Evolutionary conservation across 441 rosid species (phyloP).

Genomic region (Populus trichocarpa): DNA sequence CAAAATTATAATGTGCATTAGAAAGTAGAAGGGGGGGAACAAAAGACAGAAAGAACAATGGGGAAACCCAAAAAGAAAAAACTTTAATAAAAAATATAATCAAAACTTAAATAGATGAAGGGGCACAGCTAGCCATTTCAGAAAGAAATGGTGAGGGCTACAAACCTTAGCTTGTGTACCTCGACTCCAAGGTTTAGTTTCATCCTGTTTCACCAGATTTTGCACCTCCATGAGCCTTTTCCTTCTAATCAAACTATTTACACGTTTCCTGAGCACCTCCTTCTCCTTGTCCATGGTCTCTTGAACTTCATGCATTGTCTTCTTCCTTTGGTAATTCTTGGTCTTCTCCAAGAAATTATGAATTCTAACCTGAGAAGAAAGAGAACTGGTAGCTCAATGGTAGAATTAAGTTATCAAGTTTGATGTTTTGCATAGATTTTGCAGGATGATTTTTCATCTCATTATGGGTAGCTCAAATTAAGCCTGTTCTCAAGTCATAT

Average conservation of each 20-base stretch:
- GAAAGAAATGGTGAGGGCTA: neutral
- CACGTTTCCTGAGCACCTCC: conserved; percentile 60
- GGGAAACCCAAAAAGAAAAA: neutral
- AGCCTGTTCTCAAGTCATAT: too few relatives aligned
- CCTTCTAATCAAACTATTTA: conserved; percentile 66
- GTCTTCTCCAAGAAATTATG: conserved; percentile 71
- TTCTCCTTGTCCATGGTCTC: conserved; percentile 48
- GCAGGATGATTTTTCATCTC: neutral
- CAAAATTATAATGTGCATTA: conserved; percentile 18
- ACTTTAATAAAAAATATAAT: too few relatives aligned
- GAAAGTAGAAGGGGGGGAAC: neutral
- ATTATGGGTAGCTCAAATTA: neutral
- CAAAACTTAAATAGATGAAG: neutral
- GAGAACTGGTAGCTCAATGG: conserved; percentile 2
- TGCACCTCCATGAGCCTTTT: conserved; percentile 59
- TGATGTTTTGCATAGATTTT: neutral
- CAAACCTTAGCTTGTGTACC: conserved; percentile 85
- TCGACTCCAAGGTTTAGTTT: conserved; percentile 73
- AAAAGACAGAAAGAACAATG: neutral
- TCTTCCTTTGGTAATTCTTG: conserved; percentile 40
- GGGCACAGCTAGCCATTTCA: neutral
- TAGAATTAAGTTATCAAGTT: neutral
- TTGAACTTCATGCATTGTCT: conserved; percentile 31
- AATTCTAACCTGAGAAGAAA: conserved; percentile 60
- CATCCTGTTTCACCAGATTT: conserved; percentile 65